Evolutionary conservation across 1,139 yeast species (phyloP), one percentile per base, ranked within the genome.

Genomic region (Arxiozyma telluris): DNA sequence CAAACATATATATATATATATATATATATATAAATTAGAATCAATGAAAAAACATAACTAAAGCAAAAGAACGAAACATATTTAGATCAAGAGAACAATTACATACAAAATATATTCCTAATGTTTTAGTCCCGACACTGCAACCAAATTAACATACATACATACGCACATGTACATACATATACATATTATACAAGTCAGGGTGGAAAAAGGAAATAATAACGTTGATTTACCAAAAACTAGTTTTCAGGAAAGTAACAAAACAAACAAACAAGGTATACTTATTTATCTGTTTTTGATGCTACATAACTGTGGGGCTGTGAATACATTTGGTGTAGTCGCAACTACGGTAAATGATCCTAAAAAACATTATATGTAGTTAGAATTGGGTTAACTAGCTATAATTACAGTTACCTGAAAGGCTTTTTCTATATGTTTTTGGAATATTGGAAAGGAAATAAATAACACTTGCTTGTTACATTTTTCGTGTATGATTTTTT

Each of bases 161-260:
- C 6, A 23, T 23, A 23, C 6, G 6, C 6, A 43, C 47, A 39
- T 51, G 42, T 54, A 48, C 44, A 45, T 41, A 46, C 45, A 38
- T 39, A 12, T 30, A 34, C 18, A 41, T 41, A 48, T 41, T 45
- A 25, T 57, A 55, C 58, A 58, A 50, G 56, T 55, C 51, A 50
- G 66, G 66, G 66, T 63, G 64, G 65, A 63, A 63, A 56, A 55
- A 59, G 61, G 64, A 64, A 46, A 30, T 25, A 49, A 23, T 27
- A 18, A 30, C 43, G 12, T 61, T 57, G 17, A 42, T 63, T 27
- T 63, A 49, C 65, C 66, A 61, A 61, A 58, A 58, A 61, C 64
- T 52, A 62, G 66, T 63, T 63, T 60, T 61, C 64, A 54, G 50
- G 50, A 15, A 15, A 34, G 6, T 12, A 34, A 6, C n/a, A 34